Evolutionary conservation across 2,329 filamentous ascomycete genomes (phyloP).

Genomic region (Akanthomyces lecanii): DNA sequence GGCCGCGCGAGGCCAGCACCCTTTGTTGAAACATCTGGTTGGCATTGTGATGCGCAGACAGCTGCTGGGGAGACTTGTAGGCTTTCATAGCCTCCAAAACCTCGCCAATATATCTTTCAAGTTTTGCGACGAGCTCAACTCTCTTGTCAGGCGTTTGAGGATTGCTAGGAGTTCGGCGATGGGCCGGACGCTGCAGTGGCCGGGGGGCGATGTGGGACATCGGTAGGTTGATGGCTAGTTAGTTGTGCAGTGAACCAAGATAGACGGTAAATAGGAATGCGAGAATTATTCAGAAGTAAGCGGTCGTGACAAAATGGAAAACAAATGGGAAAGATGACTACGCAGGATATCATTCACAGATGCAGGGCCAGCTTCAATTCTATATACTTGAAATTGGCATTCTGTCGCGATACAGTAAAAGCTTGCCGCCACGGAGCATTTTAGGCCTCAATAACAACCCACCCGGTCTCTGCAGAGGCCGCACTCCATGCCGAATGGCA

Average conservation of each 20-base stretch:
- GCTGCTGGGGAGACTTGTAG: constrained; percentile 6
- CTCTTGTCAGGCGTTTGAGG: not conserved
- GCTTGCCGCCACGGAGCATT: not conserved
- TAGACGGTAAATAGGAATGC: not conserved
- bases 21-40: constrained; percentile 14
- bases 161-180: not conserved
- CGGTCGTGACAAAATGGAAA: not conserved
- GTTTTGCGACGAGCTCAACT: not conserved
- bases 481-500: constrained; percentile 2
- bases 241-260: not conserved
- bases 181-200: not conserved
- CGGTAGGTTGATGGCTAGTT: not conserved
- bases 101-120: constrained; percentile 2
- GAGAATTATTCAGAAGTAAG: not conserved
- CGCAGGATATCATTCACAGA: not conserved
- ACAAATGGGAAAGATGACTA: not conserved
- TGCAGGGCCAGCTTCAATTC: not conserved
- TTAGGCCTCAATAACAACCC: not conserved
- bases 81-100: not conserved
- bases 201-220: constrained; percentile 9
- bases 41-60: constrained; percentile 5
- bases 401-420: not conserved
- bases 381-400: not conserved
- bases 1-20: constrained; percentile 1
- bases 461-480: not conserved